These are phyloP conservation scores for Penicillium flavigenum DNA, from an alignment of 495 filamentous ascomycete genomes.

Conservation along the genomic window DNA sequence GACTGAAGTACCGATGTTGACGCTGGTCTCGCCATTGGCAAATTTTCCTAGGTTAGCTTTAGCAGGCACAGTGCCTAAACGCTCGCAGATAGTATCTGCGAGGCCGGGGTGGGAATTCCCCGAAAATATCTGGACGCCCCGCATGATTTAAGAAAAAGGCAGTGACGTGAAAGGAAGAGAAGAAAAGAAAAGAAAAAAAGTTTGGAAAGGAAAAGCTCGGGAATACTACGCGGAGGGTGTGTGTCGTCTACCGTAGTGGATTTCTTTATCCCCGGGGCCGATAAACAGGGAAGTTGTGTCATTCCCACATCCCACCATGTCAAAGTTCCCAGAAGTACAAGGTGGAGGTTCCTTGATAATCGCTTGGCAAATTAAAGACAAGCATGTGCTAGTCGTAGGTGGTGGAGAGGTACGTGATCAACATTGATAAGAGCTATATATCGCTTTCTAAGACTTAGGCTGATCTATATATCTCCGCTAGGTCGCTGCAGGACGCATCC, in stretches of 20 bases:
- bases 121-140: constrained; percentile 68
- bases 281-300: constrained; percentile 3
- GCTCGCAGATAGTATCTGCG: constrained; percentile 69
- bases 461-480: constrained; percentile 35
- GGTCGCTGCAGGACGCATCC: constrained; percentile 93
- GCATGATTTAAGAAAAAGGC: constrained; percentile 45
- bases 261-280: background rate
- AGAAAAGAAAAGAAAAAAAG: constrained; percentile 17
- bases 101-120: constrained; percentile 68
- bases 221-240: constrained; percentile 18
- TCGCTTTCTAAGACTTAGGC: constrained; percentile 7
- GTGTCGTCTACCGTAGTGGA: constrained; percentile 20
- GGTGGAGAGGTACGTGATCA: constrained; percentile 74
- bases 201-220: constrained; percentile 22
- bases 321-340: constrained; percentile 74
- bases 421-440: background rate
- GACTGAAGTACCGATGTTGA: constrained; percentile 88
- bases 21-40: constrained; percentile 92
- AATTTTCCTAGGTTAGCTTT: constrained; percentile 68
- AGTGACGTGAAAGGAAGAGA: constrained; percentile 20
- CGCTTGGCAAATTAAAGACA: constrained; percentile 89
- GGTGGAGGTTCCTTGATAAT: constrained; percentile 89
- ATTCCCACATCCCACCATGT: constrained; percentile 43
- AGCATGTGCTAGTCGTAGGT: constrained; percentile 81
- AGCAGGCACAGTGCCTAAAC: constrained; percentile 63